phyloP scores from a whole-genome alignment of 176 grass and related monocot species.

The Areca catechu region DNA sequence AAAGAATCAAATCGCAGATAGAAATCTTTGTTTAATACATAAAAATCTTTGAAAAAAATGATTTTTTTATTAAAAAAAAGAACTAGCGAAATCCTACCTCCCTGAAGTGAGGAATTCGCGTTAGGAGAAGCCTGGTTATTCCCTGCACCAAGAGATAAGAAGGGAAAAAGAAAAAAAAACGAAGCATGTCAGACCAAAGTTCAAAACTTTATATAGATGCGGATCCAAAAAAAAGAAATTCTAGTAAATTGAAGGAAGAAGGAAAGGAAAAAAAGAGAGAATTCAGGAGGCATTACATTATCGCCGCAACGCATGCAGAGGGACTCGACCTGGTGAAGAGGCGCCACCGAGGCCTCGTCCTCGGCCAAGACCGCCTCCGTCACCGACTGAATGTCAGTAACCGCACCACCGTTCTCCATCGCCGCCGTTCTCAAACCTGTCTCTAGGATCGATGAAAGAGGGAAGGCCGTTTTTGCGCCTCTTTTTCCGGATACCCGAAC shows the following conservation, averaged over 20 bases:
- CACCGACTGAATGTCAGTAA: conserved; percentile 55
- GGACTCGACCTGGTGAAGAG: conserved; percentile 76
- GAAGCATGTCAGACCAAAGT: neutral
- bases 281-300: conserved; percentile 44
- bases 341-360: conserved; percentile 35
- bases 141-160: conserved; percentile 29
- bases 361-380: conserved; percentile 39
- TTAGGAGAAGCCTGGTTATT: conserved; percentile 64
- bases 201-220: too few relatives aligned
- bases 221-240: too few relatives aligned
- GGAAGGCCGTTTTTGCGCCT: too few relatives aligned
- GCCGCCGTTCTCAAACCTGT: neutral
- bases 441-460: too few relatives aligned
- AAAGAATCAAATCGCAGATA: conserved; percentile 10
- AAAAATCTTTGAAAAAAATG: too few relatives aligned
- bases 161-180: too few relatives aligned
- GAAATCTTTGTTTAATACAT: too few relatives aligned
- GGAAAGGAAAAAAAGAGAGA: neutral
- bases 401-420: conserved; percentile 45
- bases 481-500: too few relatives aligned
- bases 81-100: conserved; percentile 35
- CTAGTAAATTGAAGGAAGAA: too few relatives aligned
- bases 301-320: conserved; percentile 92
- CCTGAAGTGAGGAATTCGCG: conserved; percentile 77
- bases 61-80: too few relatives aligned